These are phyloP conservation scores for Taiozyma onychis DNA, from an alignment of 1,139 yeast genomes.

Conservation along the genomic window DNA sequence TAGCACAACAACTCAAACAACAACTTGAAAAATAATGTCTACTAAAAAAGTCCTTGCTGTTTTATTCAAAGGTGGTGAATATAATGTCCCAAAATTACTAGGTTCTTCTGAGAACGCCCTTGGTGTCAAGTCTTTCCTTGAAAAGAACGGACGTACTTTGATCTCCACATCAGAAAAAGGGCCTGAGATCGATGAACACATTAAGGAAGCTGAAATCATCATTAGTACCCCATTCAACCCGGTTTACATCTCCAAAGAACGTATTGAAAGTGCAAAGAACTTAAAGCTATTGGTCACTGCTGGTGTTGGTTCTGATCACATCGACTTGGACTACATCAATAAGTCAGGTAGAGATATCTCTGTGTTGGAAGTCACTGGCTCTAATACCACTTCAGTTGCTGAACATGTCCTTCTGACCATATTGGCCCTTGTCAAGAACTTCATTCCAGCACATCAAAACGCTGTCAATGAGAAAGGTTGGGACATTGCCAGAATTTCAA, in stretches of 20 bases:
- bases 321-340: constrained; percentile 71
- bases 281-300: constrained; percentile 72
- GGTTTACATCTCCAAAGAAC: constrained; percentile 62
- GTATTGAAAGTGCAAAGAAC: constrained; percentile 67
- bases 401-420: constrained; percentile 79
- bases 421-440: constrained; percentile 66
- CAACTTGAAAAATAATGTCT: neutral
- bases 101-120: constrained; percentile 76
- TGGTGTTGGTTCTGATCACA: constrained; percentile 82
- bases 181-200: constrained; percentile 56
- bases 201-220: constrained; percentile 67
- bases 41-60: constrained; percentile 23
- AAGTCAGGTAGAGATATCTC: constrained; percentile 48
- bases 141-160: constrained; percentile 61
- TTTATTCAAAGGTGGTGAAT: constrained; percentile 25
- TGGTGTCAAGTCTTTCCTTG: constrained; percentile 63
- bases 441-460: constrained; percentile 73
- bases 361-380: constrained; percentile 78
- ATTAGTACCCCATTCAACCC: constrained; percentile 86
- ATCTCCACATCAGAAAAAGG: constrained; percentile 68
- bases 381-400: constrained; percentile 76
- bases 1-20: neutral
- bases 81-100: constrained; percentile 37
- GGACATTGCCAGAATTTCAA: constrained; percentile 78
- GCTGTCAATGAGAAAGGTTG: constrained; percentile 49